Base-by-base conservation (phyloP, 768 basidiomycete species). In the Artomyces pyxidatus region DNA sequence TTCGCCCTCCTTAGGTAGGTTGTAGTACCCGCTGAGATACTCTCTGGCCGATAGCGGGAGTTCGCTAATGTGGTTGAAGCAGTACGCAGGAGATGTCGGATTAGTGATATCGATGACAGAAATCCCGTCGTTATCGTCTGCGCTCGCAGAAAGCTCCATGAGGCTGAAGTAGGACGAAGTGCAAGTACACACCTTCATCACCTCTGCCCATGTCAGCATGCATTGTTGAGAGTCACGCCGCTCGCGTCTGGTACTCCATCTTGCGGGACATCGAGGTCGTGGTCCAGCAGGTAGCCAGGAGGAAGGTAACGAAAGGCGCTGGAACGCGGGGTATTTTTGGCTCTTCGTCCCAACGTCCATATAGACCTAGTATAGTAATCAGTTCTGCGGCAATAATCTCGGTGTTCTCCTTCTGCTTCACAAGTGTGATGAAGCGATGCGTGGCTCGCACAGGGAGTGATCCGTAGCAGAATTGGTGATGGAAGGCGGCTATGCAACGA, bases 401-500 rank as follows among this genome's bases (percentile, higher is more conserved):
- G 11, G 63, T 63, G 54, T 74, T 71, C 21, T 66, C 63, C 7
- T 53, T 58, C 45, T 71, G 64, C 48, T 62, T 64, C 11, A 68
- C 39, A 19, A 71, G 61, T 9, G 59, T 59, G 9, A 70, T 19
- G 44, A 71, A 65, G 19, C 69, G 70, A 38, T 52, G 53, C 6
- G 61, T 56, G 16, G 65, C 66, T 0, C 26, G 43, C 10, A 70
- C 54, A 23, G 71, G 68, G 19, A 68, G 56, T 12, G 52, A 45
- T 23, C 66, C 68, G 48, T 65, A 70, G 53, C 63, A 71, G 68
- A 66, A 69, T 54, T 71, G 68, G 53, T 71, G 62, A 49, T 72
- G 69, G 7, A 62, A 58, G 6, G 66, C 71, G 6, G 61, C 68
- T n/a, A 74, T 52, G 41, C 71, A 73, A 22, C 67, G 69, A 58